Base-by-base conservation (phyloP, 495 filamentous ascomycete genomes). In the Neurospora tetraspora region DNA sequence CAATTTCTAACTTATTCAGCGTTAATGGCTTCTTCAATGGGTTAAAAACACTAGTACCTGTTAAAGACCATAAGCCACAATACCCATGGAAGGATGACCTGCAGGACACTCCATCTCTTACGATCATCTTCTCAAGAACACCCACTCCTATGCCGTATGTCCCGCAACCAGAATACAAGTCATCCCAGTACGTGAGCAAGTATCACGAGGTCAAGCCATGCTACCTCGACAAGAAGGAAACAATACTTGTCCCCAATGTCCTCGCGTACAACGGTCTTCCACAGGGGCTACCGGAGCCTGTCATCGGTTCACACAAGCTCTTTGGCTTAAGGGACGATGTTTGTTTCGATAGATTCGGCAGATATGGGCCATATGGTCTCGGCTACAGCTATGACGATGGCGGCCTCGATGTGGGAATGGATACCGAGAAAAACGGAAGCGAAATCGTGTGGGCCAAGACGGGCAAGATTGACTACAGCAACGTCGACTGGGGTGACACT, bases 331-430 rank as follows among this genome's bases (percentile, higher is more conserved):
- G 88, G 39, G 88, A 96, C 71, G 92, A 97, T 78, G 85, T 98
- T 65, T 99, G 96, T 81, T 98, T 97, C 80, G 96, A 99, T 73
- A 87, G 96, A 1, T 97, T 93, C 81, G 94, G 96, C 38, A 88
- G 94, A 70, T 86, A 96, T 27, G 96, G 96, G 0, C 91, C 94
- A 2, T 99, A 99, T 77, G 96, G 96, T 0, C 85, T 92, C 42
- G 96, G 96, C 43, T 98, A 98, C 77, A 88, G 86, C 39, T 82
- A 85, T 27, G 87, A 88, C 69, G 87, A 88, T 78, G 96, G 96
- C 4, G 96, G 96, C 16, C 87, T 88, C 14, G 93, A 92, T 11
- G 82, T 92, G 38, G 94, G 92, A 31, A 78, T 94, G 73, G 89
- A 94, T 71, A 94, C 92, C 10, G 91, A 97, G 74, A 85, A 84